phyloP scores from a whole-genome alignment of 805 yeast species.

The Ogataea sp. region DNA sequence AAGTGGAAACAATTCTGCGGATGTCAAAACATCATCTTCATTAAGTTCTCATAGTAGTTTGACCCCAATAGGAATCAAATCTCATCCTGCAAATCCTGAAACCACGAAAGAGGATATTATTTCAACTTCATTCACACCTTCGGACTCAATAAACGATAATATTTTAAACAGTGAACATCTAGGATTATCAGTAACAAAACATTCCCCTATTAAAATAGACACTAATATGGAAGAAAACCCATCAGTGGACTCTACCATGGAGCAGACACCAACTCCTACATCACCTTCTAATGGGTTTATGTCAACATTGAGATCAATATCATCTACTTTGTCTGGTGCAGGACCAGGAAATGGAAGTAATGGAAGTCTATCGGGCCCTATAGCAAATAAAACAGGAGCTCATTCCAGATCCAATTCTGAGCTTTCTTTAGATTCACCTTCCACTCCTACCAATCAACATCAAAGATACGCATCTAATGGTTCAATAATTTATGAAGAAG shows the following conservation, averaged over 20 bases:
- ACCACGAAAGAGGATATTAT: conserved; percentile 45
- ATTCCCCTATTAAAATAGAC: too few species aligned
- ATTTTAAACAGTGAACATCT: too few species aligned
- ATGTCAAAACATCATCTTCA: conserved; percentile 14
- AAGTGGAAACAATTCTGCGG: background rate
- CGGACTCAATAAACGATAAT: background rate
- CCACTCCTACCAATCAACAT: conserved; percentile 2
- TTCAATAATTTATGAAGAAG: conserved; percentile 2
- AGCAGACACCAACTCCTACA: too few species aligned
- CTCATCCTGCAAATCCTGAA: conserved; percentile 43
- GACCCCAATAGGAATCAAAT: conserved; percentile 19
- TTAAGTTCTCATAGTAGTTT: conserved; percentile 10
- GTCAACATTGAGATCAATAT: background rate
- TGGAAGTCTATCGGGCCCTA: background rate
- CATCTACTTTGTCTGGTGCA: background rate
- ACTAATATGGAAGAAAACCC: too few species aligned
- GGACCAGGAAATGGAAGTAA: background rate
- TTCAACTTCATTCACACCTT: conserved; percentile 15
- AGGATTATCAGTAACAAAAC: too few species aligned
- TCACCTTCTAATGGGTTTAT: background rate
- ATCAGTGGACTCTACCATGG: too few species aligned
- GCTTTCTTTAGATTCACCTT: conserved; percentile 8
- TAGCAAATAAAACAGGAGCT: background rate
- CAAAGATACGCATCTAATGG: background rate
- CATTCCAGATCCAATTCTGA: conserved; percentile 15